Conservation (phyloP, 495 filamentous ascomycete species). For the Penicillium roqueforti region DNA sequence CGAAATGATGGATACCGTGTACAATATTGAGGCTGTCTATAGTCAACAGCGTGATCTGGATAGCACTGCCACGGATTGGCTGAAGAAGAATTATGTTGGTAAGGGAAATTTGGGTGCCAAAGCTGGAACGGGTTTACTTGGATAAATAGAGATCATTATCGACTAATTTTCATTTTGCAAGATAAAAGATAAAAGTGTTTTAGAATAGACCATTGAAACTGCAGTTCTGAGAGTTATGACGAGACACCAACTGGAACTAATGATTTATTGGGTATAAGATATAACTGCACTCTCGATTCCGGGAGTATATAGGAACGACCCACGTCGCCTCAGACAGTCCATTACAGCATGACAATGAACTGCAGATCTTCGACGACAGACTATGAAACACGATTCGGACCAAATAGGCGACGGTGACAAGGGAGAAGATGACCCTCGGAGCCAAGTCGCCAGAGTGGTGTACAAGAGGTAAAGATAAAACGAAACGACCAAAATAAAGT, state of each 20-base stretch:
- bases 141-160: constrained; percentile 5
- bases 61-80: constrained; percentile 25
- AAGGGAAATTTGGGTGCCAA: constrained; percentile 43
- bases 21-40: constrained; percentile 36
- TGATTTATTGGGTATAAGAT: constrained; percentile 5
- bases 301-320: not conserved
- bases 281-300: not conserved
- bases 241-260: not conserved
- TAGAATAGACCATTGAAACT: not conserved
- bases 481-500: not conserved
- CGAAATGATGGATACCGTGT: constrained; percentile 46
- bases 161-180: not conserved
- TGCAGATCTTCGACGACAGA: not conserved
- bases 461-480: constrained; percentile 4
- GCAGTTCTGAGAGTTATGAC: not conserved
- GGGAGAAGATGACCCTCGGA: not conserved
- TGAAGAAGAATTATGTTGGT: constrained; percentile 36
- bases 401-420: not conserved
- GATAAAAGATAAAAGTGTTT: not conserved
- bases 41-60: constrained; percentile 22
- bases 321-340: not conserved
- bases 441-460: not conserved
- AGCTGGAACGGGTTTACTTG: constrained; percentile 18
- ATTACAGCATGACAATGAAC: not conserved
- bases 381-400: not conserved